A percentile compares a stretch with the other conserved stretches of the same genome.
Evolutionary conservation across 768 basidiomycete genomes (phyloP).

Genomic region (Polyporus arcularius): DNA sequence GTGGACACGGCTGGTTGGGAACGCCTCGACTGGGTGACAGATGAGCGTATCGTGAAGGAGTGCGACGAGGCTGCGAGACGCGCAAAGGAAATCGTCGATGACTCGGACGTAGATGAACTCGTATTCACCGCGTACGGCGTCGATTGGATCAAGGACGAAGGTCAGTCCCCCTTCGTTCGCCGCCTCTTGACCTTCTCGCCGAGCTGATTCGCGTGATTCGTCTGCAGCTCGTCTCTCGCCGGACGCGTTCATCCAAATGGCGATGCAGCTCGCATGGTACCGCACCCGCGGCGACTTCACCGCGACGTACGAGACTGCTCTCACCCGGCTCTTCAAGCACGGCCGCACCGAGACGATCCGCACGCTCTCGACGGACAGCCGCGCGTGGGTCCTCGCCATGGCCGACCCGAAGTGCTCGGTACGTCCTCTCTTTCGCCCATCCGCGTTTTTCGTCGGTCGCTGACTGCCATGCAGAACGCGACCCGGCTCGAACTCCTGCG

Average conservation of each 20-base stretch:
- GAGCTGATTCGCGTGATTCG: not conserved
- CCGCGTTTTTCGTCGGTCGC: not conserved
- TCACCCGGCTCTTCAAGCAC: slow-evolving; percentile 83
- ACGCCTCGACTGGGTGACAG: slow-evolving; percentile 73
- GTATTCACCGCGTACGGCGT: slow-evolving; percentile 84
- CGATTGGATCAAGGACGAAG: slow-evolving; percentile 79
- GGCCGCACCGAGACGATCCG: slow-evolving; percentile 92
- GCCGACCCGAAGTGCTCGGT: slow-evolving; percentile 52
- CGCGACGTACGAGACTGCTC: slow-evolving; percentile 91
- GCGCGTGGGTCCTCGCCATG: slow-evolving; percentile 80
- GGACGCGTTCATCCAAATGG: slow-evolving; percentile 91
- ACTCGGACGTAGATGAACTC: slow-evolving; percentile 83
- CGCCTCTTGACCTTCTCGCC: not conserved
- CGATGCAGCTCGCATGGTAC: slow-evolving; percentile 90
- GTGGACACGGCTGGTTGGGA: slow-evolving; percentile 45
- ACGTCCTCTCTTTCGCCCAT: slow-evolving; percentile 21
- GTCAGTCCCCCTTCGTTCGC: slow-evolving; percentile 42
- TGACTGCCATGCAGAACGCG: slow-evolving; percentile 9
- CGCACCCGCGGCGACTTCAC: slow-evolving; percentile 73
- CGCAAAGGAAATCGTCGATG: slow-evolving; percentile 59
- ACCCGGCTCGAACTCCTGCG: slow-evolving; percentile 54
- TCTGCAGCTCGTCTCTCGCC: slow-evolving; percentile 55
- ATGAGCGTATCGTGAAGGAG: slow-evolving; percentile 56
- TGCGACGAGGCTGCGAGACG: slow-evolving; percentile 58
- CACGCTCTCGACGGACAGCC: slow-evolving; percentile 68